Evolutionary conservation across 1,284 basidiomycete species (phyloP).

Genomic region (Moniliophthora roreri): DNA sequence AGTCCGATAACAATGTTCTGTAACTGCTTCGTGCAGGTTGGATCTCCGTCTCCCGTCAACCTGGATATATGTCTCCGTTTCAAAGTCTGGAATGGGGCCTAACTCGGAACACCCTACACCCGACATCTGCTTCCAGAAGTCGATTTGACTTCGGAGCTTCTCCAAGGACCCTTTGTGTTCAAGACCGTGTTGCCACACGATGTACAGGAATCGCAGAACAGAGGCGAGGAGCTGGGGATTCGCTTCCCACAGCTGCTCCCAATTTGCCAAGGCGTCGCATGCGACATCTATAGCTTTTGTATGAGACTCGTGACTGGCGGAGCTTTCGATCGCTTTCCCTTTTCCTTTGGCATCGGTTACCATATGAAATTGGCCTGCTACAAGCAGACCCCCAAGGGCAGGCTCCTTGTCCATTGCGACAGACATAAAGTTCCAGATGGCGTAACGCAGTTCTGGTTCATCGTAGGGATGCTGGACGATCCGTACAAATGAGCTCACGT

Average conservation of each 20-base stretch:
- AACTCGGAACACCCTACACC: conserved; percentile 63
- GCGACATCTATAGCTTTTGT: conserved; percentile 65
- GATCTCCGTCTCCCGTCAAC: conserved; percentile 58
- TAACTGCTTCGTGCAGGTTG: conserved; percentile 58
- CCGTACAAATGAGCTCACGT: conserved; percentile 58
- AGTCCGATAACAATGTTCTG: conserved; percentile 68
- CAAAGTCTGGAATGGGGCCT: conserved; percentile 66
- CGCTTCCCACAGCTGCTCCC: conserved; percentile 72
- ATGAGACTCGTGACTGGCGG: conserved; percentile 27
- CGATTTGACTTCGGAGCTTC: conserved; percentile 49
- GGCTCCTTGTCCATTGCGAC: conserved; percentile 86
- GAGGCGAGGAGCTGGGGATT: conserved; percentile 79
- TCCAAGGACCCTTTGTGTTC: conserved; percentile 71
- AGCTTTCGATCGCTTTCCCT: conserved; percentile 27
- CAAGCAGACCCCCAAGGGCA: conserved; percentile 81
- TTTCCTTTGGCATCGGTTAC: conserved; percentile 45
- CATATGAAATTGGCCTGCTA: conserved; percentile 67
- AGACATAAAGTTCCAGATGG: conserved; percentile 83
- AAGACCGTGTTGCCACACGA: conserved; percentile 81
- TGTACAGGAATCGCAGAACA: conserved; percentile 76
- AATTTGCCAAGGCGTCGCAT: conserved; percentile 60
- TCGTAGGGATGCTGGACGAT: conserved; percentile 73
- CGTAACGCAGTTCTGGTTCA: conserved; percentile 64
- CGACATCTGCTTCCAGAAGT: conserved; percentile 67
- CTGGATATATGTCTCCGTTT: conserved; percentile 42